A percentile compares a stretch with the other conserved stretches of the same genome.
Conservation (phyloP, 2,329 filamentous ascomycete species). For the Monilinia polystroma region DNA sequence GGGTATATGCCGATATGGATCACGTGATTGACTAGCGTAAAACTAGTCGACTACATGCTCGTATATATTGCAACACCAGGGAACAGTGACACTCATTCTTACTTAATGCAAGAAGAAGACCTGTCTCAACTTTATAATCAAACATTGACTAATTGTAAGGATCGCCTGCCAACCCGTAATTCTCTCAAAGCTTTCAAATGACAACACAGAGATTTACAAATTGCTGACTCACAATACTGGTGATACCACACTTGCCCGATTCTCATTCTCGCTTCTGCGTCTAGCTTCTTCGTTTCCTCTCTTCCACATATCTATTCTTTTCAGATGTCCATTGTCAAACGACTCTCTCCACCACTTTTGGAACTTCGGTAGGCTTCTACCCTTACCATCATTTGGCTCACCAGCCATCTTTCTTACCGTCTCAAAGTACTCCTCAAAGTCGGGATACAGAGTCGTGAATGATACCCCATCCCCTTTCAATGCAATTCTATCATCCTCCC, state of each 20-base stretch:
- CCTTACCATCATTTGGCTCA: conserved; percentile 45
- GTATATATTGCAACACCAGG: too few relatives aligned
- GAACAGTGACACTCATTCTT: background rate
- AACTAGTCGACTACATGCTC: too few relatives aligned
- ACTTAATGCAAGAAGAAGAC: background rate
- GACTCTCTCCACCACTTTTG: conserved; percentile 48
- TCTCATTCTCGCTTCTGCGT: conserved; percentile 26
- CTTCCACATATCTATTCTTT: conserved; percentile 58
- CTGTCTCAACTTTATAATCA: too few relatives aligned
- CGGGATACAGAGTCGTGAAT: conserved; percentile 58
- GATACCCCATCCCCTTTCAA: conserved; percentile 54
- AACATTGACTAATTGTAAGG: background rate
- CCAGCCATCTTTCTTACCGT: conserved; percentile 51
- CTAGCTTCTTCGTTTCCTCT: conserved; percentile 48
- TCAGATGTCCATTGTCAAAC: conserved; percentile 56
- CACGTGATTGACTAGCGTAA: too few relatives aligned
- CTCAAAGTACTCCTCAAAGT: conserved; percentile 67
- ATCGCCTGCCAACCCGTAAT: background rate
- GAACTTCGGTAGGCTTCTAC: conserved; percentile 48
- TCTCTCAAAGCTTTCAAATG: background rate
- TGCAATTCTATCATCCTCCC: conserved; percentile 57
- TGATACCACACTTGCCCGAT: background rate
- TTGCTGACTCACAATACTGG: background rate
- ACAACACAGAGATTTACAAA: conserved; percentile 1
- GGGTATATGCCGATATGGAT: too few relatives aligned